Percentiles rank a stretch among this genome's conserved stretches.
phyloP scores from a whole-genome alignment of 2,329 filamentous ascomycete genomes.

The Tolypocladium guangdongense region DNA sequence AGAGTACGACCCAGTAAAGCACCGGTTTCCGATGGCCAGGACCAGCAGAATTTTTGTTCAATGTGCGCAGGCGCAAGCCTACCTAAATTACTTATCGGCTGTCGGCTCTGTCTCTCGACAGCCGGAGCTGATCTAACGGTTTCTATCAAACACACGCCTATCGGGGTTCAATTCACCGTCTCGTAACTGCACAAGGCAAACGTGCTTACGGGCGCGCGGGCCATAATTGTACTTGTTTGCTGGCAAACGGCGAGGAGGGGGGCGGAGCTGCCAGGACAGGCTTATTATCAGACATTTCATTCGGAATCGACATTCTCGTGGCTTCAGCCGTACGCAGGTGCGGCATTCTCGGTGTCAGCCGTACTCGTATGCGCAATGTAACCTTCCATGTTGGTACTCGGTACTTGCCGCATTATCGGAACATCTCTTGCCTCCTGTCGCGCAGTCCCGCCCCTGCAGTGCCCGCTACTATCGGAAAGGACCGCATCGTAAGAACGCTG shows the following conservation, averaged over 20 bases:
- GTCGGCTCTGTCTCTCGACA: not conserved
- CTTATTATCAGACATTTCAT: not conserved
- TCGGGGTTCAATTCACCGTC: not conserved
- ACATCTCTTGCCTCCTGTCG: too few relatives aligned
- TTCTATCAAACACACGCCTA: not conserved
- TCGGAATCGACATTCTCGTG: not conserved
- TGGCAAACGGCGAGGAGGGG: not conserved
- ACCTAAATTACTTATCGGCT: not conserved
- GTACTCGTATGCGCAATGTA: not conserved
- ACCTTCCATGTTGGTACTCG: not conserved
- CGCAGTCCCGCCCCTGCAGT: too few relatives aligned
- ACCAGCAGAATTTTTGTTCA: not conserved
- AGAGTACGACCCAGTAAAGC: not conserved
- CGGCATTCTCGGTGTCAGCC: not conserved
- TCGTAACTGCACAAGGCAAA: not conserved
- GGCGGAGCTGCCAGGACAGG: not conserved
- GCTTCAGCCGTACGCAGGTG: not conserved
- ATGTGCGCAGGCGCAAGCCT: not conserved
- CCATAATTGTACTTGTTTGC: not conserved
- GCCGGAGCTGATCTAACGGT: not conserved
- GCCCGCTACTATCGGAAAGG: too few relatives aligned
- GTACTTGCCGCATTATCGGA: not conserved
- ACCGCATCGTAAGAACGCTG: too few relatives aligned
- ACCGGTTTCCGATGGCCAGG: not conserved
- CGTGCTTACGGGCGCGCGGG: not conserved